Base-by-base conservation (phyloP, 2,329 filamentous ascomycete genomes). In the Microsporum canis region DNA sequence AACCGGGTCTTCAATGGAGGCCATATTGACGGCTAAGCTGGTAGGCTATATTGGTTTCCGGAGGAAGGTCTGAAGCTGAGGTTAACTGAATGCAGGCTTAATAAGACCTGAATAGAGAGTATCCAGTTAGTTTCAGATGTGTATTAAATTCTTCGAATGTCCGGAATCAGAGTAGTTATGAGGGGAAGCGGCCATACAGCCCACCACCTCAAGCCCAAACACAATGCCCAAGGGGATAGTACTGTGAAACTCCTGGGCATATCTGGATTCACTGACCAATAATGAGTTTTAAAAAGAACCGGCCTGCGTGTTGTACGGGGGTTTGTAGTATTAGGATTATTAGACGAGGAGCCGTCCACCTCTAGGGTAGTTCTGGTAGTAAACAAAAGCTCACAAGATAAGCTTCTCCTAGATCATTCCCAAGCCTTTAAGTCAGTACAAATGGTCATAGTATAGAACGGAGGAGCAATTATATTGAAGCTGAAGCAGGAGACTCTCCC, bases 1-100 rank as follows among this genome's bases (percentile, higher is more conserved):
- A 72, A 67, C 2, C 71, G 73, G 45, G 71, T 75, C 41, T 69
- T 71, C 39, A 70, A 73, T 31, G 70, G 68, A 62, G 5, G 60
- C 57, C 57, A 63, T 63, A 56, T 17, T 27, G 51, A 8, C 17
- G 23, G 12, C 7, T 23, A 36, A 55, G 36, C n/a, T 36, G 23
- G 45, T 10, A 23, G n/a, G 23, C 43, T 47, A 47, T 8, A 31
- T 29, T 14, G 27, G 10, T 10, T 29, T 51, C 14, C 45, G 45
- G 27, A 5, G 12, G 45, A 12, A 29, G 12, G 45, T 27, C 12
- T 14, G 45, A 51, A 31, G 45, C 45, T 27, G 14, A 12, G 12
- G 12, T 31, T 51, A 33, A 51, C 39, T 43, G 14, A 23, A 27
- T 47, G 23, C 23, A 17, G 6, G 43, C 23, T 33, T 29, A 29